These are phyloP conservation scores for Pontederia crassipes DNA, from an alignment of 176 grass and related monocot species.

Conservation along the genomic window DNA sequence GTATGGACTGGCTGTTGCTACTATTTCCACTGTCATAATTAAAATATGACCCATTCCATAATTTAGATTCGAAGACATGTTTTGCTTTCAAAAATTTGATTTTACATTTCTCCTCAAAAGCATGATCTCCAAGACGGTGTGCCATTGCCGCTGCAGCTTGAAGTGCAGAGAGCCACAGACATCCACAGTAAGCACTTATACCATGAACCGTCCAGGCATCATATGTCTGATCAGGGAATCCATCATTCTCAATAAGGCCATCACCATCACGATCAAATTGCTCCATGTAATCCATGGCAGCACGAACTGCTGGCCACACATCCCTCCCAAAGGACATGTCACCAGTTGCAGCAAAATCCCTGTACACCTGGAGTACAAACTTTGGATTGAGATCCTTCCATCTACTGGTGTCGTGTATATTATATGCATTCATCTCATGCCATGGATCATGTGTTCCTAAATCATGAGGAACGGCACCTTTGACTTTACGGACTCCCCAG, in stretches of 20 bases:
- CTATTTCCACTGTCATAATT: conserved; percentile 77
- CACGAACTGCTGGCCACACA: conserved; percentile 74
- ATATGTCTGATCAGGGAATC: conserved; percentile 96
- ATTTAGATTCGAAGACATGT: conserved; percentile 51
- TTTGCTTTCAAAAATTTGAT: conserved; percentile 71
- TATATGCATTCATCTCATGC: conserved; percentile 95
- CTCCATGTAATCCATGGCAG: conserved; percentile 90
- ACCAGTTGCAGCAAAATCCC: conserved; percentile 76
- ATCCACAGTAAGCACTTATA: conserved; percentile 76
- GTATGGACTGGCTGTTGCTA: conserved; percentile 64
- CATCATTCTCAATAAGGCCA: conserved; percentile 76
- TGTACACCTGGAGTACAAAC: conserved; percentile 80
- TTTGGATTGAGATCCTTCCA: conserved; percentile 96
- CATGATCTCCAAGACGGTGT: conserved; percentile 48
- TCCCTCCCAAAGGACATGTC: conserved; percentile 65
- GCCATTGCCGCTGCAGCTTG: conserved; percentile 73
- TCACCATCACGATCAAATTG: conserved; percentile 82
- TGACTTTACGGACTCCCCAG: conserved; percentile 72
- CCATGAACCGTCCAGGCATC: conserved; percentile 85
- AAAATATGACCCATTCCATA: conserved; percentile 94
- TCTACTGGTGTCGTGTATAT: conserved; percentile 93
- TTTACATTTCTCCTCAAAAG: conserved; percentile 71
- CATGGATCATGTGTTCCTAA: conserved; percentile 86
- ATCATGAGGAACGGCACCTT: conserved; percentile 83
- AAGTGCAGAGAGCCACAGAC: conserved; percentile 89